Evolutionary conservation across 306 rosid species (phyloP).

Genomic region (Fragaria vesca): DNA sequence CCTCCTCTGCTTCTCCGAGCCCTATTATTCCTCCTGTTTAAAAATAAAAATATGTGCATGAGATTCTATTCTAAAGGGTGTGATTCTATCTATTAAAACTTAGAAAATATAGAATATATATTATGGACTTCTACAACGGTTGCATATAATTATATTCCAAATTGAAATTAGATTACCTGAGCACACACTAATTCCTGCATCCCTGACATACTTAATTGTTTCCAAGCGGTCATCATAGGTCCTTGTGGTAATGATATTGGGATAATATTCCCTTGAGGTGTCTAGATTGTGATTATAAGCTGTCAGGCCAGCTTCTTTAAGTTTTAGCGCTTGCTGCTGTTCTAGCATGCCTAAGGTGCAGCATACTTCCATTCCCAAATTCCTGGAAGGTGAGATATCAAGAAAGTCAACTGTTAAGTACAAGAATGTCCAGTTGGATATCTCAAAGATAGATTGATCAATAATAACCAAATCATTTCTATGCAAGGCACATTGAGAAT

Average conservation of each 20-base stretch:
- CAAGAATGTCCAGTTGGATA: background rate
- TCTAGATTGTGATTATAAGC: slow-evolving; percentile 98
- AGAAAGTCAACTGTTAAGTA: background rate
- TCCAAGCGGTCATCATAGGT: slow-evolving; percentile 84
- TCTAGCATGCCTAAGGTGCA: slow-evolving; percentile 98
- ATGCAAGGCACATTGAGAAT: background rate
- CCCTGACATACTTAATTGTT: slow-evolving; percentile 87
- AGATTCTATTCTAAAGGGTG: background rate
- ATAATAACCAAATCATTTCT: background rate
- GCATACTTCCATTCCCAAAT: slow-evolving; percentile 97
- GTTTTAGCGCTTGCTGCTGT: slow-evolving; percentile 85
- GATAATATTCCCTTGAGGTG: slow-evolving; percentile 94
- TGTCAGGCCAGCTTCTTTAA: slow-evolving; percentile 92
- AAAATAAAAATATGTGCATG: background rate
- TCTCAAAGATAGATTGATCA: background rate
- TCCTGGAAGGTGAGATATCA: slow-evolving; percentile 45
- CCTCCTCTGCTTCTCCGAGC: slow-evolving; percentile 95
- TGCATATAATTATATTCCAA: background rate
- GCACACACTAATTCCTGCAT: slow-evolving; percentile 96
- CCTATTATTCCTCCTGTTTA: slow-evolving; percentile 92
- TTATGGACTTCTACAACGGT: background rate
- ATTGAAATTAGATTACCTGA: slow-evolving; percentile 54
- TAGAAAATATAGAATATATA: background rate
- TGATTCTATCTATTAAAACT: background rate
- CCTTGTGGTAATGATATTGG: slow-evolving; percentile 91